Percentiles rank a stretch among this genome's conserved stretches.
Conservation (phyloP, 139 green algal genomes). For the Raphidocelis subcapitata region DNA sequence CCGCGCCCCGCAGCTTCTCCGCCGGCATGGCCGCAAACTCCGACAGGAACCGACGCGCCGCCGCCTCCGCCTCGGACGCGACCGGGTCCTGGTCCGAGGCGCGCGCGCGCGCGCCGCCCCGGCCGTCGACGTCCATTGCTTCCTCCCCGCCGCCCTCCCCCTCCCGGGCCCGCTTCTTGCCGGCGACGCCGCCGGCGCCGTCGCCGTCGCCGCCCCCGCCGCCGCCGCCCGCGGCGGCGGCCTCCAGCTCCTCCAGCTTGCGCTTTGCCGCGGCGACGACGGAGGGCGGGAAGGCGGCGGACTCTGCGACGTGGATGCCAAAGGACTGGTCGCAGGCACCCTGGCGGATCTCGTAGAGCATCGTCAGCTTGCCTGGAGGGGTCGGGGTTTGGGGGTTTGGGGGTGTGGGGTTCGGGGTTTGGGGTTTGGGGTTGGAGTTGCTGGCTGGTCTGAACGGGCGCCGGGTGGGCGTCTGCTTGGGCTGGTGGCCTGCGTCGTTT, state of each 20-base stretch:
- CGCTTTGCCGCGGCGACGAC: constrained; percentile 77
- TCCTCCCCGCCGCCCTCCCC: background rate
- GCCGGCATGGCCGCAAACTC: constrained; percentile 68
- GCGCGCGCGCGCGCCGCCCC: constrained; percentile 20
- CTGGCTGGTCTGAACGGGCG: too few species aligned
- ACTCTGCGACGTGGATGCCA: constrained; percentile 93
- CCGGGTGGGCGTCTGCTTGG: too few species aligned
- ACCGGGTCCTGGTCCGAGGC: constrained; percentile 8
- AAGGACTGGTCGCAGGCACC: constrained; percentile 94
- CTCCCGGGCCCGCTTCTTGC: background rate
- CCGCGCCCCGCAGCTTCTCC: constrained; percentile 33
- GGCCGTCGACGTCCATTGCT: constrained; percentile 5
- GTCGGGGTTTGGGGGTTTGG: too few species aligned
- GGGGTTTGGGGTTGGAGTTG: too few species aligned
- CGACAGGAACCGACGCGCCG: constrained; percentile 36
- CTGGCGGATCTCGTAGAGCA: constrained; percentile 88
- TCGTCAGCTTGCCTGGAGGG: constrained; percentile 73
- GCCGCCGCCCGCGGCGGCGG: constrained; percentile 5
- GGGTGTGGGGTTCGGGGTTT: too few species aligned
- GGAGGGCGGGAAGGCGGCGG: constrained; percentile 80
- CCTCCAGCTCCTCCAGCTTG: constrained; percentile 79
- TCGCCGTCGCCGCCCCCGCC: background rate
- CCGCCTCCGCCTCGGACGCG: background rate
- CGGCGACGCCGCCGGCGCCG: background rate
- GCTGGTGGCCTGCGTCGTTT: too few species aligned